Evolutionary conservation across 2,329 filamentous ascomycete species (phyloP), one percentile per base, ranked within the genome.

Genomic region (Pyrenochaeta sp.): DNA sequence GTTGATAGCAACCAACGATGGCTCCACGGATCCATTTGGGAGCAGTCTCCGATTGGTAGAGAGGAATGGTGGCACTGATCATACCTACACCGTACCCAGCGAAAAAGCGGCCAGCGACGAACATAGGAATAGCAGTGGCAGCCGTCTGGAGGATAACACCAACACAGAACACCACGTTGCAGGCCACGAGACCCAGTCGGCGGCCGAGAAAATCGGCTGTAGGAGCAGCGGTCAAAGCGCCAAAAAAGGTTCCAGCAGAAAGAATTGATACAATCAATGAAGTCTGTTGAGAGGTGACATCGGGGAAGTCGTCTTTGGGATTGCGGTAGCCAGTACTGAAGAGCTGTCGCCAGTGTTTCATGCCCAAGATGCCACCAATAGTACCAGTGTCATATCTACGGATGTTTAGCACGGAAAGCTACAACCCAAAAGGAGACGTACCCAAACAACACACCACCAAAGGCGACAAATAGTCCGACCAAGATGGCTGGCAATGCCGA

Each of bases 231-330:
- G 89, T 78, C 27, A 95, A 81, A 34, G 92, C 85, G 52, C 92
- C 92, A 54, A 92, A 80, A 67, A 91, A 88, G 27, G 91, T 95
- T 49, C 92, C 92, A 37, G 89, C 90, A 59, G 91, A 95, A 36
- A 96, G 84, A 62, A 96, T 94, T 15, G 91, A 90, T 50, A 95
- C 91, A 56, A 93, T 90, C 62, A 90, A 81, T 27, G 91, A 90
- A 27, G 87, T 87, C 75, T 94, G 84, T 2, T 51, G 50, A n/a
- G 76, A 69, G 13, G 71, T 74, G 50, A 78, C 65, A 58, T 76
- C 74, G 3, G 46, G 59, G 5, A 59, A 22, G 43, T 48, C 79
- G 77, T 58, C 90, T 22, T 55, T 74, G 61, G 62, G 74, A 57
- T 74, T 74, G 51, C 48, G 47, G 51, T 71, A 74, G 22, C 76